Evolutionary conservation across 1,284 basidiomycete species (phyloP).

Genomic region (Pseudozyma sp.): DNA sequence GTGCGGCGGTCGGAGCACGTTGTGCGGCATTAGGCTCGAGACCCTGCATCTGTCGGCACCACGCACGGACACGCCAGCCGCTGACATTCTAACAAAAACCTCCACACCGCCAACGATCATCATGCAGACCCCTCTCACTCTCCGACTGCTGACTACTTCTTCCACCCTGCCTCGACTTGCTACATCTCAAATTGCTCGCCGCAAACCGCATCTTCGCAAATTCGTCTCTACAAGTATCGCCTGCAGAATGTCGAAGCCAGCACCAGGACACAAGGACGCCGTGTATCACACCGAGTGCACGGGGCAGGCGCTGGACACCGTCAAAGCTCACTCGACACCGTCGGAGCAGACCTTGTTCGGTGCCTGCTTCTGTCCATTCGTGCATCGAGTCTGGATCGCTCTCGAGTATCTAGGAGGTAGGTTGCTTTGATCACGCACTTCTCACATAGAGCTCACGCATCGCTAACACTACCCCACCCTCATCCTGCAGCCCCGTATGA

Average conservation of each 20-base stretch:
- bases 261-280: slow-evolving; percentile 49
- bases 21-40: neutral
- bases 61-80: slow-evolving; percentile 4
- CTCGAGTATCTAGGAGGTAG: slow-evolving; percentile 71
- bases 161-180: neutral
- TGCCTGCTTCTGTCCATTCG: slow-evolving; percentile 80
- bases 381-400: slow-evolving; percentile 78
- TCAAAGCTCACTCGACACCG: slow-evolving; percentile 71
- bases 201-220: no score
- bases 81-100: neutral
- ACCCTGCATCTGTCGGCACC: slow-evolving; percentile 23
- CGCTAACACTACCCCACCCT: neutral
- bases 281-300: slow-evolving; percentile 71
- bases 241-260: slow-evolving; percentile 40
- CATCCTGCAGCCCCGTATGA: slow-evolving; percentile 34
- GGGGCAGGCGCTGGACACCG: slow-evolving; percentile 74
- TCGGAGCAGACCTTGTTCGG: slow-evolving; percentile 73
- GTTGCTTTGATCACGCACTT: no score
- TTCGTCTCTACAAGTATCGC: neutral
- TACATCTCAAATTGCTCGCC: neutral
- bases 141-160: neutral
- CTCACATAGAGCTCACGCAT: neutral
- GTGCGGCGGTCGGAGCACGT: neutral
- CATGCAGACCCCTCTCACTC: slow-evolving; percentile 1
- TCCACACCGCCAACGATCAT: slow-evolving; percentile 13